Evolutionary conservation across 495 filamentous ascomycete genomes (phyloP), one percentile per base, ranked within the genome.

Genomic region (Friedmanniomyces simplex): DNA sequence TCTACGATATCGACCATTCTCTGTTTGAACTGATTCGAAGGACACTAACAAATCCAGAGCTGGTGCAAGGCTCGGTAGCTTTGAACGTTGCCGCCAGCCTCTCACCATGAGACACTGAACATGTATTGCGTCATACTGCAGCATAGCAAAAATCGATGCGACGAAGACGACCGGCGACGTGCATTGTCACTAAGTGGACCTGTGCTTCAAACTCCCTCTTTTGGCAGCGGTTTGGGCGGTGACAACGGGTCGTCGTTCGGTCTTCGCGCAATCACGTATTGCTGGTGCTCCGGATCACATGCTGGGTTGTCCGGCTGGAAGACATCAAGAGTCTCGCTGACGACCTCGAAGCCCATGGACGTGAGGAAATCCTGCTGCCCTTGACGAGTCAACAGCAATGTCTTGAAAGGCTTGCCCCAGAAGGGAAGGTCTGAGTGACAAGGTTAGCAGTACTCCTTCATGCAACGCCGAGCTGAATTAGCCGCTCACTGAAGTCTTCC

Each of bases 221-320:
- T 49, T 32, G 52, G 52, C 20, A 54, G 52, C 18, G 52, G 52
- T 22, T 54, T 12, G 8, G 52, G 52, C 4, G 18, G 10, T 14
- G 18, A 11, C 20, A 45, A 2, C 2, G 52, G 39, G 5, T 24
- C 7, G 20, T 24, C 13, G 18, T 18, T 21, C 34, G 4, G 11
- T 30, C 52, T 2, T 12, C 22, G 18, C n/a, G 53, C 53, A 22
- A 56, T 56, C 2, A 56, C 42, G 28, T 56, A 56, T 37, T 56
- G 53, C 53, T 56, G 53, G 13, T 47, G 12, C 53, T 56, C 53
- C 22, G 39, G 53, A 16, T n/a, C 39, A 36, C 39, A 56, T 3
- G 8, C 41, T 5, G 16, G 14, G 25, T 48, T 56, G 41, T 48
- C 41, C 25, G 53, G 43, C 25, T 48, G 53, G 30, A 56, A 56